Percentiles rank a stretch among this genome's conserved stretches.
Conservation (phyloP, 225 moss, liverwort and hornwort species). For the Bryum argenteum region DNA sequence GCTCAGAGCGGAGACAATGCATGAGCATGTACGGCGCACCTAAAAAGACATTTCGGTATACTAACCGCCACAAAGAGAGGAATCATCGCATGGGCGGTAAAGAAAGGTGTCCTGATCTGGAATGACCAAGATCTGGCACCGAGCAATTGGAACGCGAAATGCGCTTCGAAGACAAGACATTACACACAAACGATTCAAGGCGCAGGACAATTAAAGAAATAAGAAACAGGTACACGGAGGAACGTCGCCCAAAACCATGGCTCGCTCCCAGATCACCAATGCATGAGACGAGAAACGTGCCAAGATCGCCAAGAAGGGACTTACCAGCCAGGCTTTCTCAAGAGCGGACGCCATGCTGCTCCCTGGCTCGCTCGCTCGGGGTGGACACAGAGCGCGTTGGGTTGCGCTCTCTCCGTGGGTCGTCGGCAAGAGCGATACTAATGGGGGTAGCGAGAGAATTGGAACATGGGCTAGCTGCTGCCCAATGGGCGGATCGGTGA, state of each 20-base stretch:
- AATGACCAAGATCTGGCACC: background rate
- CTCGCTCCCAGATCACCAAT: background rate
- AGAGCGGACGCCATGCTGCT: slow-evolving; percentile 41
- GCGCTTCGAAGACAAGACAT: background rate
- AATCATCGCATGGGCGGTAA: too few relatives aligned
- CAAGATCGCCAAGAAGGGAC: slow-evolving; percentile 21
- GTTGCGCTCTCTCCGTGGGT: background rate
- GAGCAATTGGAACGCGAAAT: background rate
- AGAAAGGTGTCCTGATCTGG: too few relatives aligned
- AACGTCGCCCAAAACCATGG: background rate
- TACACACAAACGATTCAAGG: background rate
- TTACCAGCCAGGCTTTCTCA: slow-evolving; percentile 60
- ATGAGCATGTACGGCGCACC: background rate
- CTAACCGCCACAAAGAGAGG: background rate
- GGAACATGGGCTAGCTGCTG: too few relatives aligned
- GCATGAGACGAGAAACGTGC: background rate
- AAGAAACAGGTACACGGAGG: background rate
- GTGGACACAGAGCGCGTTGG: too few relatives aligned
- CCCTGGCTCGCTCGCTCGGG: background rate
- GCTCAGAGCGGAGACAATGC: background rate
- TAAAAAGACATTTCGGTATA: background rate
- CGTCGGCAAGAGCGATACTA: too few relatives aligned
- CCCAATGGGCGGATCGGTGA: slow-evolving; percentile 16
- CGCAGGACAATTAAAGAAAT: background rate
- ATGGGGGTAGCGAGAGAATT: too few relatives aligned